Evolutionary conservation across 1,139 yeast species (phyloP).

Genomic region (Scheffersomyces titani): DNA sequence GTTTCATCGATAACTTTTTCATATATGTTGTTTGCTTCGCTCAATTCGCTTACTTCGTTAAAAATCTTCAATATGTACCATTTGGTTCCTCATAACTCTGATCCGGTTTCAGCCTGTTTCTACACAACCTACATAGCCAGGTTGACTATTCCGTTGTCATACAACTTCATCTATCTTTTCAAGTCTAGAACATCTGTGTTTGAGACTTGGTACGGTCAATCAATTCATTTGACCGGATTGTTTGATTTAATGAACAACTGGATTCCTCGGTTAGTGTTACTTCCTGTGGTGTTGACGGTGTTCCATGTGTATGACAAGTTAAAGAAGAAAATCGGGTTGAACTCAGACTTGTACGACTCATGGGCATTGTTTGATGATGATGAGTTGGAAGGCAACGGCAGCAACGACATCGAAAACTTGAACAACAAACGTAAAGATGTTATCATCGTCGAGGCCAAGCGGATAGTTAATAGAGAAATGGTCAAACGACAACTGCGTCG

Average conservation of each 20-base stretch:
- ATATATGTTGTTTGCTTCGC: conserved; percentile 68
- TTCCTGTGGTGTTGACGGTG: conserved; percentile 64
- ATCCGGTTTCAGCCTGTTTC: conserved; percentile 73
- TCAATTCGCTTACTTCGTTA: conserved; percentile 65
- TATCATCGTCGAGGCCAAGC: conserved; percentile 44
- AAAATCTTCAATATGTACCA: conserved; percentile 78
- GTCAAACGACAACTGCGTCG: conserved; percentile 25
- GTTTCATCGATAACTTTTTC: conserved; percentile 48
- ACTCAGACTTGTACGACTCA: conserved; percentile 57
- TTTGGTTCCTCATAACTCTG: conserved; percentile 66
- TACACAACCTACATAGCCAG: conserved; percentile 83
- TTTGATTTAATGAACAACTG: conserved; percentile 73
- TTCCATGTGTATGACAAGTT: conserved; percentile 72
- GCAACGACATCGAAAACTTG: conserved; percentile 13
- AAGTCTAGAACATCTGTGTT: conserved; percentile 49
- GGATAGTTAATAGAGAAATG: conserved; percentile 40
- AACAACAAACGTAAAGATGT: conserved; percentile 34
- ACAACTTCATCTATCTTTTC: conserved; percentile 72
- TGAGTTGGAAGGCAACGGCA: conserved; percentile 8
- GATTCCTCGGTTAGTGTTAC: conserved; percentile 69
- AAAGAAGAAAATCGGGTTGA: conserved; percentile 47
- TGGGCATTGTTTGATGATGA: conserved; percentile 21
- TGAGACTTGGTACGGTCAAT: conserved; percentile 68
- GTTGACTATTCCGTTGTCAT: conserved; percentile 77
- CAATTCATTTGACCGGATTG: conserved; percentile 72